These are phyloP conservation scores for Yamadazyma spencermartinsiae DNA, from an alignment of 1,139 yeast genomes.

Conservation along the genomic window DNA sequence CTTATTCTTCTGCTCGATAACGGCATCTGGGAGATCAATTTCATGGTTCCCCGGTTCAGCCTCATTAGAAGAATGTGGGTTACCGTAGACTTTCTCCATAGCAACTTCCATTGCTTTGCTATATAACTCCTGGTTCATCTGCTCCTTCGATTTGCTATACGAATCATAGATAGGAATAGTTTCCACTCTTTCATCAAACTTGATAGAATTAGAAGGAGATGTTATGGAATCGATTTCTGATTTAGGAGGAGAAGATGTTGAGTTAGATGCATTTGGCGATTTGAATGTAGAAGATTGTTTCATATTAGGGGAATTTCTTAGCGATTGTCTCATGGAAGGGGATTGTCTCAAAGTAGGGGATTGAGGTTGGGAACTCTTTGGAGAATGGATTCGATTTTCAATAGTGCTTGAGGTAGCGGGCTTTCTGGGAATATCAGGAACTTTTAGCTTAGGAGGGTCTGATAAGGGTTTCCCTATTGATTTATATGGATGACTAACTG, in stretches of 20 bases:
- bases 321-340: conserved; percentile 4
- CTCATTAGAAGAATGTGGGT: conserved; percentile 8
- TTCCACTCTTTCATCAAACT: conserved; percentile 41
- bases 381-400: neutral
- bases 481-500: conserved; percentile 16
- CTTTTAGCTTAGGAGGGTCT: conserved; percentile 16
- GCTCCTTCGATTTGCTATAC: conserved; percentile 5
- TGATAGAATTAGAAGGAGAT: conserved; percentile 34
- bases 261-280: neutral
- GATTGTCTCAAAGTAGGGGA: conserved; percentile 5
- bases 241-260: conserved; percentile 5
- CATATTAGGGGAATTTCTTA: conserved; percentile 1
- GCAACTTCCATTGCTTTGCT: conserved; percentile 45
- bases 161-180: conserved; percentile 32
- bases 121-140: conserved; percentile 24
- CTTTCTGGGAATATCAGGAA: conserved; percentile 12
- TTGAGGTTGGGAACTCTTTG: conserved; percentile 4
- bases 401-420: conserved; percentile 1
- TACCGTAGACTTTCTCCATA: conserved; percentile 41
- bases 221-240: conserved; percentile 12
- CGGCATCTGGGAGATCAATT: neutral
- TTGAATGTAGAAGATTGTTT: neutral
- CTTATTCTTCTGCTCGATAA: conserved; percentile 14
- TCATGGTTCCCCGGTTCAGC: neutral
- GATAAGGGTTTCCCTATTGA: conserved; percentile 13